Evolutionary conservation across 257 asterid species (phyloP).

Genomic region (Solanum verrucosum): DNA sequence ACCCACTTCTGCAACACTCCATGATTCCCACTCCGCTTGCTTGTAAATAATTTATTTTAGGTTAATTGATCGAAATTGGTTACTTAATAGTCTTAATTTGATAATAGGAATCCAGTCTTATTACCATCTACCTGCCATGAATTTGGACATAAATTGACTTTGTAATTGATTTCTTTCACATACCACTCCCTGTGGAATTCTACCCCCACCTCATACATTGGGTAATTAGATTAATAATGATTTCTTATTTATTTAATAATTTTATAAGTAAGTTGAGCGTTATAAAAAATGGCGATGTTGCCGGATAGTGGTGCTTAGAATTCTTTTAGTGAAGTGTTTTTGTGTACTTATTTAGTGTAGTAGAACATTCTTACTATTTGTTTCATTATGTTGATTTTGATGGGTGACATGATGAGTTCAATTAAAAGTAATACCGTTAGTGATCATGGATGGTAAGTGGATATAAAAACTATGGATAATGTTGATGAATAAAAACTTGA

Average conservation of each 20-base stretch:
- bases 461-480: not conserved
- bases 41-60: too few relatives aligned
- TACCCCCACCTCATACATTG: not conserved
- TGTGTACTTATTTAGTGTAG: not conserved
- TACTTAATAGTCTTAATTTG: not conserved
- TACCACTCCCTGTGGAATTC: not conserved
- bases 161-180: not conserved
- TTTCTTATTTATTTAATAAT: too few relatives aligned
- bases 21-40: not conserved
- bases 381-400: too few relatives aligned
- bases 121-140: not conserved
- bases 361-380: not conserved
- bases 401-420: not conserved
- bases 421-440: too few relatives aligned
- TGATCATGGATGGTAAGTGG: not conserved
- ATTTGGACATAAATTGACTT: not conserved
- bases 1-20: not conserved
- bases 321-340: not conserved
- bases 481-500: not conserved
- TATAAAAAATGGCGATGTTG: too few relatives aligned
- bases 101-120: not conserved
- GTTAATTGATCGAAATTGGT: not conserved
- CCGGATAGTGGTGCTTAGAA: not conserved
- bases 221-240: not conserved
- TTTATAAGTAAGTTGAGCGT: not conserved